A percentile compares a stretch with the other conserved stretches of the same genome.
phyloP scores from a whole-genome alignment of 305 asterid genomes.

The Fraxinus sp. region DNA sequence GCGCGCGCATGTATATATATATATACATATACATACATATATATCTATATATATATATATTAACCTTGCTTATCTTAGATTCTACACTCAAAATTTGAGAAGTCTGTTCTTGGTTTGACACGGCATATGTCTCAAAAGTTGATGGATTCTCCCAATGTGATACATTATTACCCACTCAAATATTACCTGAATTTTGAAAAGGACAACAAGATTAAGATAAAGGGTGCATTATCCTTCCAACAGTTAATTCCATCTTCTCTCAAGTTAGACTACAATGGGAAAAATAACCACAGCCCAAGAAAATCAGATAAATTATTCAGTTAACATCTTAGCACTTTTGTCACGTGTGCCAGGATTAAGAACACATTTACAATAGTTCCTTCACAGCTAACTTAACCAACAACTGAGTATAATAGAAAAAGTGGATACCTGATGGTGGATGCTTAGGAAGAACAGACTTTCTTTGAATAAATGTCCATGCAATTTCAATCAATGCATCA shows the following conservation, averaged over 20 bases:
- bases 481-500: conserved; percentile 52
- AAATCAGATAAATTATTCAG: neutral
- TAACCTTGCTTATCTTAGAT: neutral
- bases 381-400: neutral
- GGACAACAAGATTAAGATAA: neutral
- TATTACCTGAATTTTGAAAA: neutral
- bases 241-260: neutral
- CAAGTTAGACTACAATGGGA: neutral
- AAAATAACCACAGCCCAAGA: neutral
- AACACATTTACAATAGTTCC: neutral
- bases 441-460: conserved; percentile 69
- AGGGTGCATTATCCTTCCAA: neutral
- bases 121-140: neutral
- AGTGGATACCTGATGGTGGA: conserved; percentile 59
- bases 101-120: neutral
- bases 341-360: neutral
- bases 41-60: neutral
- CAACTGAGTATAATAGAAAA: conserved; percentile 13
- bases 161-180: neutral
- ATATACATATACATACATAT: no score
- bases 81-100: neutral
- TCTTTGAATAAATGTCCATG: conserved; percentile 64
- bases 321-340: neutral
- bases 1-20: neutral
- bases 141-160: neutral